Evolutionary conservation across 805 yeast genomes (phyloP).

Genomic region (Kluyveromyces siamensis): DNA sequence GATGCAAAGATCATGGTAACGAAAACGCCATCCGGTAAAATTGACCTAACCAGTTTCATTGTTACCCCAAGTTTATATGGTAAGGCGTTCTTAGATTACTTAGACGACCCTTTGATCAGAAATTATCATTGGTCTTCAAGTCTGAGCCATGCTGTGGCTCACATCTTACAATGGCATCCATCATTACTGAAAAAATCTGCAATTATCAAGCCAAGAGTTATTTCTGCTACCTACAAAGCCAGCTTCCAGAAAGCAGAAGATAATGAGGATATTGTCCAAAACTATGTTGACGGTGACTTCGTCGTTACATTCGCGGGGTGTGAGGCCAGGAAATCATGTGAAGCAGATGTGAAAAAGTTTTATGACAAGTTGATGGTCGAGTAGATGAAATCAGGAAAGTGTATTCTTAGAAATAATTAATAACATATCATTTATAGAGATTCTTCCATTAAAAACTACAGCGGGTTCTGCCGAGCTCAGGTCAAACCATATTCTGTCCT

Average conservation of each 20-base stretch:
- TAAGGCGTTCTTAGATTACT: constrained; percentile 63
- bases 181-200: constrained; percentile 63
- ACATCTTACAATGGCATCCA: constrained; percentile 93
- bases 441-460: background rate
- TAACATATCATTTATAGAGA: background rate
- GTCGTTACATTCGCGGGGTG: constrained; percentile 57
- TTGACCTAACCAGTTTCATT: constrained; percentile 67
- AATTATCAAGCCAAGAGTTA: constrained; percentile 54
- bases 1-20: constrained; percentile 55
- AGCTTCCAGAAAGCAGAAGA: constrained; percentile 16
- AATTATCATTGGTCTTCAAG: constrained; percentile 41
- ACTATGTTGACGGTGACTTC: constrained; percentile 58
- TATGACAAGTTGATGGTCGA: constrained; percentile 9
- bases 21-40: constrained; percentile 48
- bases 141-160: constrained; percentile 54
- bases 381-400: constrained; percentile 3
- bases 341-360: constrained; percentile 28
- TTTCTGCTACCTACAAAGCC: constrained; percentile 39
- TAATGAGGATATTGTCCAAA: constrained; percentile 34
- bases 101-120: constrained; percentile 67
- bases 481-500: background rate
- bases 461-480: background rate
- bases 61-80: constrained; percentile 57
- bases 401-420: background rate
- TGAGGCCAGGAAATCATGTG: constrained; percentile 42